Conservation (phyloP, 495 filamentous ascomycete genomes). For the Rhypophila decipiens region DNA sequence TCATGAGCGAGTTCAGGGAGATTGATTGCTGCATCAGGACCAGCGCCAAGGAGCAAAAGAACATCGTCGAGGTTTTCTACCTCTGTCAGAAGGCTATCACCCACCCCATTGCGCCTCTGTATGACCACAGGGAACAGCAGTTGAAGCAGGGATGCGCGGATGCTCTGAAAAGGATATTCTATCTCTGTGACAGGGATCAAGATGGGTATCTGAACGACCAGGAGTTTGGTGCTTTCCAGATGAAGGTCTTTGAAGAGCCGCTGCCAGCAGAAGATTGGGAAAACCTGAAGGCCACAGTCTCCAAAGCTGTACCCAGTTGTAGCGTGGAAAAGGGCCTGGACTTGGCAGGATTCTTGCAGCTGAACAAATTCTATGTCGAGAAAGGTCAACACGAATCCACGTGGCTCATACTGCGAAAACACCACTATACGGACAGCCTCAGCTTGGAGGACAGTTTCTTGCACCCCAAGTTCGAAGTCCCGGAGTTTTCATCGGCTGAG, state of each 20-base stretch:
- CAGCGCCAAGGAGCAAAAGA: slow-evolving; percentile 88
- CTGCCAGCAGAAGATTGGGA: slow-evolving; percentile 70
- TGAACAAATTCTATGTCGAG: slow-evolving; percentile 94
- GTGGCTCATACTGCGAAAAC: slow-evolving; percentile 92
- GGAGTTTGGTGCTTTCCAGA: slow-evolving; percentile 86
- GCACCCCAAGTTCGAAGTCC: slow-evolving; percentile 91
- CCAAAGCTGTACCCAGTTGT: slow-evolving; percentile 56
- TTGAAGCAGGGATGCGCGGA: slow-evolving; percentile 84
- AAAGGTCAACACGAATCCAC: slow-evolving; percentile 98
- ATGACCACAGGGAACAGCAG: slow-evolving; percentile 85
- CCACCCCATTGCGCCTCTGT: slow-evolving; percentile 92
- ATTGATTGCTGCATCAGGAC: slow-evolving; percentile 96
- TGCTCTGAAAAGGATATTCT: slow-evolving; percentile 85
- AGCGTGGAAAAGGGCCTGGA: slow-evolving; percentile 69
- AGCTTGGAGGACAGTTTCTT: slow-evolving; percentile 85
- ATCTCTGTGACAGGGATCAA: slow-evolving; percentile 91
- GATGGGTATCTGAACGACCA: slow-evolving; percentile 89
- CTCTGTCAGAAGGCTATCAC: slow-evolving; percentile 98
- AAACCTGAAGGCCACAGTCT: slow-evolving; percentile 81
- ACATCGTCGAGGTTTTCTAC: slow-evolving; percentile 96
- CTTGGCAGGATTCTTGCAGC: slow-evolving; percentile 70
- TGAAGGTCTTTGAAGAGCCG: slow-evolving; percentile 82
- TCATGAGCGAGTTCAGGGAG: slow-evolving; percentile 98
- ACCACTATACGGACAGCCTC: slow-evolving; percentile 91
- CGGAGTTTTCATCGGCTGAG: slow-evolving; percentile 84